phyloP scores from a whole-genome alignment of 169 alveolate species.

The Plasmodium malariae region DNA sequence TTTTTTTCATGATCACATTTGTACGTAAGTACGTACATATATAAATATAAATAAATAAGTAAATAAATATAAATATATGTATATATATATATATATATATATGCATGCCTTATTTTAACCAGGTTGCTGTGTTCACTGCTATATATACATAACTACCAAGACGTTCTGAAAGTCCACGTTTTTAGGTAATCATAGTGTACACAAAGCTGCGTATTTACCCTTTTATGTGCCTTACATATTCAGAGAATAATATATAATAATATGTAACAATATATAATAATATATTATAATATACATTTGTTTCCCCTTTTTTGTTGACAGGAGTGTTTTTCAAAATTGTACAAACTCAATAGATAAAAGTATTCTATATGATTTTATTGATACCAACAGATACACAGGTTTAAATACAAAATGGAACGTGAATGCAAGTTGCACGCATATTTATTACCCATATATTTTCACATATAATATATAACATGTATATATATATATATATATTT shows the following conservation, averaged over 20 bases:
- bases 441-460: neutral
- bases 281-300: neutral
- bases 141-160: constrained; percentile 55
- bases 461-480: neutral
- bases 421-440: neutral
- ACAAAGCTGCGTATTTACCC: too few species aligned
- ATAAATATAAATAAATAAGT: neutral
- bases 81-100: neutral
- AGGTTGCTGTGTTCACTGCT: constrained; percentile 48
- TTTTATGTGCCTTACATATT: neutral
- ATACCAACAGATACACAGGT: constrained; percentile 69
- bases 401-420: neutral
- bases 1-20: too few species aligned
- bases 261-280: neutral
- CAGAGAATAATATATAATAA: neutral
- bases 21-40: neutral
- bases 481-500: neutral
- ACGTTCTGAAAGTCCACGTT: constrained; percentile 61
- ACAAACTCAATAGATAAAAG: constrained; percentile 68
- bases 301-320: neutral
- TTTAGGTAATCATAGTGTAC: constrained; percentile 48
- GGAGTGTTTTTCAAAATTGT: constrained; percentile 74
- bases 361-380: constrained; percentile 62
- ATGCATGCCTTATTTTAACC: neutral
- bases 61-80: neutral